Base-by-base conservation (phyloP, 495 filamentous ascomycete species). In the Margaritispora aquatica region DNA sequence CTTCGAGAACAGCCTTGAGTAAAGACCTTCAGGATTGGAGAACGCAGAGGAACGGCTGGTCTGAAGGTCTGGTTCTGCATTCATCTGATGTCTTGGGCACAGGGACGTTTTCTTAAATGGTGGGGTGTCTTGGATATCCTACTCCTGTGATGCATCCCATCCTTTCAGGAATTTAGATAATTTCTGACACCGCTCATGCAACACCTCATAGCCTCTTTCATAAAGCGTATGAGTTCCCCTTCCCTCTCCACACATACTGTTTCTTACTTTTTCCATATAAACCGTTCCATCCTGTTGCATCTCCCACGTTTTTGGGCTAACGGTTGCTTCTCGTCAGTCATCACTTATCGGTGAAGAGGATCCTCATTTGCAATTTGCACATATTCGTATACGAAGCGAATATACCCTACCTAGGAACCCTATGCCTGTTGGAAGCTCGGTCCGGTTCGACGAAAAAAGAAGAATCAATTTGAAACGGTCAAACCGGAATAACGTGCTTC, bases 111-210 rank as follows among this genome's bases (percentile, higher is more conserved):
- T n/a, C n/a, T n/a, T n/a, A n/a, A n/a, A 13, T 34, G 29, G 29
- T 34, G 29, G 29, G 29, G 29, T 34, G 29, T 34, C 29, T 34
- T 5, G 29, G 29, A 34, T 44, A 10, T 17, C 38, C 15, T 10
- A 15, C 7, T 17, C 15, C 2, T 44, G 3, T n/a, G 8, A 10
- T 44, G 8, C 38, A 9, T 44, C 38, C 38, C 38, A 3, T 44
- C 38, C 38, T 44, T 44, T n/a, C 38, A 9, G 19, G 38, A 44
- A 44, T n/a, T 44, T 44, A 8, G 8, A 3, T 15, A 34, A 44
- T 3, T 53, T 22, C n/a, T 54, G 52, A 54, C 52, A 54, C 52
- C 52, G 21, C 52, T 54, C 52, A 20, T 22, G 52, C 52, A 54
- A 38, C 52, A 54, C n/a, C 26, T 23, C 21, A 15, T 2, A 1